These are phyloP conservation scores for Pyrrhoderma lamaoense DNA, from an alignment of 1,284 basidiomycete species.

Conservation along the genomic window DNA sequence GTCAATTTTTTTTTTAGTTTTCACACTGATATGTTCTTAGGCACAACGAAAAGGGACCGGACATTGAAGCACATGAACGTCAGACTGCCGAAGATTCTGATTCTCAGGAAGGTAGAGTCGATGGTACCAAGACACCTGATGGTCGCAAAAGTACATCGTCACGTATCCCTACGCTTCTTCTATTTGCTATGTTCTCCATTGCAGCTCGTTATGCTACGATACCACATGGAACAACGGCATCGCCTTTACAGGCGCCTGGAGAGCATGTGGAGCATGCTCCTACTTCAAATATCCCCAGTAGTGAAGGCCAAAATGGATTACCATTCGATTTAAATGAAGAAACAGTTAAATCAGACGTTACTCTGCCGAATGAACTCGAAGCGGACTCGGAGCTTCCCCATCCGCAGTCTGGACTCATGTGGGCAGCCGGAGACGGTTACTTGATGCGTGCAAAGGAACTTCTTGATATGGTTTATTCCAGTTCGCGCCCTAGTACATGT, in stretches of 20 bases:
- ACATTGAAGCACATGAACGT: too few relatives aligned
- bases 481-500: constrained; percentile 58
- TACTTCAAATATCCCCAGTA: neutral
- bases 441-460: constrained; percentile 62
- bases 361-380: neutral
- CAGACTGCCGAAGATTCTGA: neutral
- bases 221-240: constrained; percentile 16
- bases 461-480: constrained; percentile 60
- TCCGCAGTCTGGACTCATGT: constrained; percentile 56
- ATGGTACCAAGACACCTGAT: constrained; percentile 28
- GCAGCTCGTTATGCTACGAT: constrained; percentile 58
- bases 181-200: constrained; percentile 72
- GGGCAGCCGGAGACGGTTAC: constrained; percentile 74
- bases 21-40: neutral
- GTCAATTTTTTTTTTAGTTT: neutral
- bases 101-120: constrained; percentile 20
- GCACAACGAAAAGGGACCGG: constrained; percentile 1
- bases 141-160: constrained; percentile 26
- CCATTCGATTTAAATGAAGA: neutral
- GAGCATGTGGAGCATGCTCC: neutral
- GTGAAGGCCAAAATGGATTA: neutral
- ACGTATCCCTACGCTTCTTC: constrained; percentile 55
- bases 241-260: constrained; percentile 1
- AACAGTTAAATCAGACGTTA: neutral
- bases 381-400: constrained; percentile 29